These are phyloP conservation scores for Penicillium fimorum DNA, from an alignment of 495 filamentous ascomycete species.

Conservation along the genomic window DNA sequence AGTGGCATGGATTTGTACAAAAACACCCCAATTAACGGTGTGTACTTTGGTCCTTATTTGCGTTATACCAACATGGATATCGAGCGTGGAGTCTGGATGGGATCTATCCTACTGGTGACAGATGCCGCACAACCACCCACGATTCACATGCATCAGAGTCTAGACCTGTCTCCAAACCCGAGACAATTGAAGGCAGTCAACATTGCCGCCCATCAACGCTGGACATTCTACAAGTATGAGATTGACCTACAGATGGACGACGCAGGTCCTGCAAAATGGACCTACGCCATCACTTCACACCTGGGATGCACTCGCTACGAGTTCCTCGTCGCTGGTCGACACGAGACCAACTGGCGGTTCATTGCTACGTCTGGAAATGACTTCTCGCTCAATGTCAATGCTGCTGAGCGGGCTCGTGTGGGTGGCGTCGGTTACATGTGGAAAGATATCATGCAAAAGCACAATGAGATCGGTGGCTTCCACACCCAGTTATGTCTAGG, in stretches of 20 bases:
- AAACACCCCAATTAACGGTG: conserved; percentile 89
- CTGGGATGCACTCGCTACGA: conserved; percentile 96
- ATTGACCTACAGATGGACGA: conserved; percentile 91
- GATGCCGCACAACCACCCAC: conserved; percentile 93
- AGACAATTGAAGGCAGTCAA: conserved; percentile 80
- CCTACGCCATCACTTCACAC: conserved; percentile 96
- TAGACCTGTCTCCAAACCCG: conserved; percentile 90
- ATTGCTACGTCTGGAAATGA: conserved; percentile 95
- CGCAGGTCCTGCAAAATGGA: conserved; percentile 80
- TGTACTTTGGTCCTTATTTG: conserved; percentile 96
- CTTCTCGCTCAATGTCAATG: conserved; percentile 81
- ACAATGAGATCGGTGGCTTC: conserved; percentile 92
- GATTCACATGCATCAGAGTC: conserved; percentile 90
- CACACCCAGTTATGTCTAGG: conserved; percentile 89
- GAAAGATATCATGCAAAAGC: conserved; percentile 98
- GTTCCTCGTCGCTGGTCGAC: conserved; percentile 90
- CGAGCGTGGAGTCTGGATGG: conserved; percentile 86
- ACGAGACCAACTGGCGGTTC: conserved; percentile 94
- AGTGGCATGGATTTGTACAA: conserved; percentile 92
- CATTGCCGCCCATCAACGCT: conserved; percentile 86
- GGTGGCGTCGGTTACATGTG: conserved; percentile 95
- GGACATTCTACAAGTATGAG: conserved; percentile 96
- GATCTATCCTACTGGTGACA: conserved; percentile 79
- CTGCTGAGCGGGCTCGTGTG: conserved; percentile 77
- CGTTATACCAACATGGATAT: conserved; percentile 97